Evolutionary conservation across 2,329 filamentous ascomycete genomes (phyloP).

Genomic region (Exophiala sp.): DNA sequence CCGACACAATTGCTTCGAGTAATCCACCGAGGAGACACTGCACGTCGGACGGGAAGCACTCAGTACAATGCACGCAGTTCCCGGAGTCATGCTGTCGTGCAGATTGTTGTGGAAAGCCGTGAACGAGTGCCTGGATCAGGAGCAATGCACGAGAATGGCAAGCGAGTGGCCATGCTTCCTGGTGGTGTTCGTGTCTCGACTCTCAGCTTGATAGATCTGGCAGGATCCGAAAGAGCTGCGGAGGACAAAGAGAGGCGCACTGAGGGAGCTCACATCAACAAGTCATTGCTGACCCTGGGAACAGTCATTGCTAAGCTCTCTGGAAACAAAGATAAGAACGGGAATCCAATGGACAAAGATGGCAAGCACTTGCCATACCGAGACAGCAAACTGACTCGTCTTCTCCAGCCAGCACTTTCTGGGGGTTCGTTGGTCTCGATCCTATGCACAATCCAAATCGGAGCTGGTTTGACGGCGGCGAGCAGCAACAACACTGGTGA

Average conservation of each 20-base stretch:
- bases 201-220: slow-evolving; percentile 89
- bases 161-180: slow-evolving; percentile 67
- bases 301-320: slow-evolving; percentile 94
- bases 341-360: slow-evolving; percentile 71
- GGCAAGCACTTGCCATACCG: slow-evolving; percentile 92
- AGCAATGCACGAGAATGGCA: slow-evolving; percentile 51
- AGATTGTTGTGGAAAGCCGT: slow-evolving; percentile 96
- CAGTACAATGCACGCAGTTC: slow-evolving; percentile 97
- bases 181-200: slow-evolving; percentile 95
- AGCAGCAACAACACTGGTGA: slow-evolving; percentile 76
- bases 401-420: slow-evolving; percentile 87
- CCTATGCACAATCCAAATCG: slow-evolving; percentile 91
- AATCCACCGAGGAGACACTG: slow-evolving; percentile 89
- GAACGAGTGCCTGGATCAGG: slow-evolving; percentile 67
- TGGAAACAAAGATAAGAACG: slow-evolving; percentile 78
- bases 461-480: slow-evolving; percentile 69
- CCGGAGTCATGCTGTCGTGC: slow-evolving; percentile 94
- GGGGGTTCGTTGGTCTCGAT: slow-evolving; percentile 95
- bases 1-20: slow-evolving; percentile 92
- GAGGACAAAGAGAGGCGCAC: slow-evolving; percentile 91
- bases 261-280: slow-evolving; percentile 98
- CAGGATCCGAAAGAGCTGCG: slow-evolving; percentile 91
- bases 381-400: slow-evolving; percentile 92
- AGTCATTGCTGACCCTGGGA: slow-evolving; percentile 88
- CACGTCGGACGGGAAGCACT: slow-evolving; percentile 84